Percentiles rank a stretch among this genome's conserved stretches.
These are phyloP conservation scores for Rubia tinctorum DNA, from an alignment of 305 asterid species.

Conservation along the genomic window DNA sequence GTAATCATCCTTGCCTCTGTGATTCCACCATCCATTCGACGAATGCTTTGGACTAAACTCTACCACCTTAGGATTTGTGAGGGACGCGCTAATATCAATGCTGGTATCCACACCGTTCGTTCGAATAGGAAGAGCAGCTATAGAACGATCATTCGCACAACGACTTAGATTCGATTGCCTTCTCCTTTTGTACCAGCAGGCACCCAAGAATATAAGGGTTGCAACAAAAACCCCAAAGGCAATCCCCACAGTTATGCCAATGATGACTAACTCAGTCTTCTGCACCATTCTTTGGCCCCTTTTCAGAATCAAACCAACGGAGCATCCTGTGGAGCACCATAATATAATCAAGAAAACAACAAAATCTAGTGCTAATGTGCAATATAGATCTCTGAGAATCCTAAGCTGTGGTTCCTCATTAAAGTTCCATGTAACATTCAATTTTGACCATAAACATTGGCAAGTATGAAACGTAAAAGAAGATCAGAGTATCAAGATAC, in stretches of 20 bases:
- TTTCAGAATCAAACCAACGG: slow-evolving; percentile 30
- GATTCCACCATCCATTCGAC: slow-evolving; percentile 71
- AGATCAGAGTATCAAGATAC: neutral
- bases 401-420: neutral
- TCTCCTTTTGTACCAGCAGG: slow-evolving; percentile 70
- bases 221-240: slow-evolving; percentile 74
- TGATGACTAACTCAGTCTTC: slow-evolving; percentile 63
- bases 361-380: neutral
- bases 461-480: neutral
- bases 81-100: slow-evolving; percentile 59
- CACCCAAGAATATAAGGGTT: slow-evolving; percentile 51
- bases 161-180: slow-evolving; percentile 38
- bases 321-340: slow-evolving; percentile 52
- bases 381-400: neutral
- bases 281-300: slow-evolving; percentile 62
- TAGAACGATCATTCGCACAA: slow-evolving; percentile 46
- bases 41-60: slow-evolving; percentile 36
- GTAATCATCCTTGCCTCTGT: slow-evolving; percentile 49
- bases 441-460: neutral
- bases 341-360: neutral
- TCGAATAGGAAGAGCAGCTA: slow-evolving; percentile 76
- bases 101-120: slow-evolving; percentile 66
- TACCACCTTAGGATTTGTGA: slow-evolving; percentile 45
- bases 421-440: neutral
- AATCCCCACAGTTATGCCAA: slow-evolving; percentile 79